A percentile compares a stretch with the other conserved stretches of the same genome.
These are phyloP conservation scores for Discostella stelligera DNA, from an alignment of 352 stramenopile species.

Conservation along the genomic window DNA sequence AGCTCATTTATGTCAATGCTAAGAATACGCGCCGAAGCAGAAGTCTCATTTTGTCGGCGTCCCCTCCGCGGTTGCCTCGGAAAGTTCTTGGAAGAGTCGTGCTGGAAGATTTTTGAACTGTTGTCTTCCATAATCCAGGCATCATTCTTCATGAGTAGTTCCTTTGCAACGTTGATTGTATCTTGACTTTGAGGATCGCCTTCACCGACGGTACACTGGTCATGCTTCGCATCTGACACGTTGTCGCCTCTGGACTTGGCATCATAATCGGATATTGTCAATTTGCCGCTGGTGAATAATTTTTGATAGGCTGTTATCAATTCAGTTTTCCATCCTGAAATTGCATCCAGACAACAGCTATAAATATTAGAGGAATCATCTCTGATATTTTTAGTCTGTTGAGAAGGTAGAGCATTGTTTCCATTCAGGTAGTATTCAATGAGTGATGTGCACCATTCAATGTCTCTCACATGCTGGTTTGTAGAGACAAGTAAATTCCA, in stretches of 20 bases:
- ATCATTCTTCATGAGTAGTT: conserved; percentile 35
- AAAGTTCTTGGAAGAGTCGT: conserved; percentile 8
- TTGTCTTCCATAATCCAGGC: conserved; percentile 43
- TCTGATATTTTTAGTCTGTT: conserved; percentile 8
- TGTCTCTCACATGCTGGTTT: conserved; percentile 46
- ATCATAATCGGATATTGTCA: conserved; percentile 20
- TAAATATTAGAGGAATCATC: conserved; percentile 1
- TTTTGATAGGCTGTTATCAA: conserved; percentile 19
- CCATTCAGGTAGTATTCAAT: not conserved
- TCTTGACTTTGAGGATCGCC: not conserved
- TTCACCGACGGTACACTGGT: not conserved
- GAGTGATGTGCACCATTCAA: conserved; percentile 49
- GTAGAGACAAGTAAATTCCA: conserved; percentile 37
- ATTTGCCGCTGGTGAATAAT: conserved; percentile 29
- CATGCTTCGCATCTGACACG: not conserved
- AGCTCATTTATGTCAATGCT: conserved; percentile 45
- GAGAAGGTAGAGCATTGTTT: not conserved
- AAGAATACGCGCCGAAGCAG: conserved; percentile 26
- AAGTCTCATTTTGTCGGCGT: conserved; percentile 11
- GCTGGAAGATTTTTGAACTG: conserved; percentile 26
- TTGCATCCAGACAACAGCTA: conserved; percentile 37
- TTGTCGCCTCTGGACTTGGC: not conserved
- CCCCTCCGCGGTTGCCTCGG: conserved; percentile 22
- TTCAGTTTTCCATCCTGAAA: conserved; percentile 30
- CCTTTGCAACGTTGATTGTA: conserved; percentile 28